A percentile compares a stretch with the other conserved stretches of the same genome.
Evolutionary conservation across 2,329 filamentous ascomycete species (phyloP).

Genomic region (Dichotomopilus funicola): DNA sequence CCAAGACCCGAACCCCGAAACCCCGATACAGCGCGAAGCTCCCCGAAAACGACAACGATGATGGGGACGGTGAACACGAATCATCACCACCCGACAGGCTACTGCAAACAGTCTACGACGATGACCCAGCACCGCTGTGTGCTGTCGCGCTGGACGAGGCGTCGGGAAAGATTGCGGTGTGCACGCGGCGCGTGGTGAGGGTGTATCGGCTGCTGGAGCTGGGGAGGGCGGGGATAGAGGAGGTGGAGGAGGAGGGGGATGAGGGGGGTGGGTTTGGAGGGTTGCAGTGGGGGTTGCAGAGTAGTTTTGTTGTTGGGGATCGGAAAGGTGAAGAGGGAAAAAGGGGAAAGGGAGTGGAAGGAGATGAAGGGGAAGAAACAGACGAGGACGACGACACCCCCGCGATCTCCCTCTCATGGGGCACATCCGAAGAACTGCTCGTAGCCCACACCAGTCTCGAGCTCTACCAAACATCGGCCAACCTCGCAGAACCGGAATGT

Average conservation of each 20-base stretch:
- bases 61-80: no score
- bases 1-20: no score
- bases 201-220: slow-evolving; percentile 68
- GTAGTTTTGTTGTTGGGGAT: no score
- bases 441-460: slow-evolving; percentile 64
- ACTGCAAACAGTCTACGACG: slow-evolving; percentile 85
- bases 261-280: slow-evolving; percentile 13
- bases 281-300: background rate
- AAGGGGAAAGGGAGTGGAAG: no score
- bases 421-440: slow-evolving; percentile 75
- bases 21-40: no score
- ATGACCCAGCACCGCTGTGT: slow-evolving; percentile 60
- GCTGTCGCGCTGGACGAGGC: slow-evolving; percentile 75
- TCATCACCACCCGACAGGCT: slow-evolving; percentile 40
- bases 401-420: slow-evolving; percentile 67
- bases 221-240: slow-evolving; percentile 48
- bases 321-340: no score
- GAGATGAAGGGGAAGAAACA: slow-evolving; percentile 30
- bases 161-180: slow-evolving; percentile 78
- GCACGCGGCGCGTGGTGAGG: slow-evolving; percentile 59
- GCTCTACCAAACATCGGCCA: slow-evolving; percentile 52
- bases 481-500: slow-evolving; percentile 35
- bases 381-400: slow-evolving; percentile 30
- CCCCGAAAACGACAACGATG: no score
- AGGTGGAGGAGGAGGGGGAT: slow-evolving; percentile 18